Conservation (phyloP, 805 yeast genomes). For the Peterozyma xylosa region DNA sequence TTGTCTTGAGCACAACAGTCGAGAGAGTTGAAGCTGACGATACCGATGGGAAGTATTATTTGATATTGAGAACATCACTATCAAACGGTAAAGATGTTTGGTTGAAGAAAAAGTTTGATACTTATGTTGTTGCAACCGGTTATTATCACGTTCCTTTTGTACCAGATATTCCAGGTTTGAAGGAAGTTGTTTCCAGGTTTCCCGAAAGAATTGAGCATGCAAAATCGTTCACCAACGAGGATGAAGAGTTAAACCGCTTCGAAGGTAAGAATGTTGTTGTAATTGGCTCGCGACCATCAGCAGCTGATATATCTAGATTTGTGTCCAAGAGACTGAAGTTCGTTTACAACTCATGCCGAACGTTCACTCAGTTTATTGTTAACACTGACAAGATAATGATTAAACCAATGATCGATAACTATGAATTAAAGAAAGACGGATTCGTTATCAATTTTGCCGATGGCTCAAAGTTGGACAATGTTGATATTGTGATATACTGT, state of each 20-base stretch:
- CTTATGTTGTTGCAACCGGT: conserved; percentile 33
- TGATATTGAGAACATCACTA: conserved; percentile 20
- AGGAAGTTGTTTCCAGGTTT: conserved; percentile 13
- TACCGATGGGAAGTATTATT: conserved; percentile 15
- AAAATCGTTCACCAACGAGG: conserved; percentile 13
- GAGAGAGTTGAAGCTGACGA: conserved; percentile 26
- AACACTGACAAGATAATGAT: background rate
- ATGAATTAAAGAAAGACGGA: background rate
- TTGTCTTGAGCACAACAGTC: conserved; percentile 26
- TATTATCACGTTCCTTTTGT: conserved; percentile 32
- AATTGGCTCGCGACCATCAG: conserved; percentile 18
- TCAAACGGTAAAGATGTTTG: conserved; percentile 24
- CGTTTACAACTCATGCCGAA: background rate
- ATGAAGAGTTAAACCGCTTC: background rate
- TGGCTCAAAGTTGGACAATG: conserved; percentile 11
- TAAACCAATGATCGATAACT: background rate
- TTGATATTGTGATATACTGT: conserved; percentile 17
- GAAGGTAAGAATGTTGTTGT: conserved; percentile 5
- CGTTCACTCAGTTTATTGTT: background rate
- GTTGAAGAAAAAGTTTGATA: conserved; percentile 29
- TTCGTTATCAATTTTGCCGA: conserved; percentile 6
- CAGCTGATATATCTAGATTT: conserved; percentile 6
- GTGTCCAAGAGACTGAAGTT: background rate
- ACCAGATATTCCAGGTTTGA: conserved; percentile 31
- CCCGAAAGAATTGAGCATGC: conserved; percentile 17